Conservation (phyloP, 2,329 filamentous ascomycete species). For the Blastomyces silverae region DNA sequence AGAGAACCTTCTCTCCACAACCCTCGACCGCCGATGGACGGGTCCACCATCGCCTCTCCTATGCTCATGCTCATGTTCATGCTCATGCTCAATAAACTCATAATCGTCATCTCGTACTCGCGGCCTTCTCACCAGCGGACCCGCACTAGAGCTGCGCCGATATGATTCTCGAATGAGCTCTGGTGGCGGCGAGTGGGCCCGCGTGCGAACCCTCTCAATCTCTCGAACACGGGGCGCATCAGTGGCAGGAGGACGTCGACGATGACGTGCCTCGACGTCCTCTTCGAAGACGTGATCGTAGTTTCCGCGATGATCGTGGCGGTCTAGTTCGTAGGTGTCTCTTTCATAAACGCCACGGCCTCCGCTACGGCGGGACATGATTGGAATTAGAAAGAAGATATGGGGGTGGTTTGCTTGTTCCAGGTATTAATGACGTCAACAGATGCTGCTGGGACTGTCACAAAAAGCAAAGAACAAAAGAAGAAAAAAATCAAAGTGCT, state of each 20-base stretch:
- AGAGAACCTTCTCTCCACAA: not conserved
- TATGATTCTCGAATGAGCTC: conserved; percentile 33
- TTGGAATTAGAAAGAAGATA: not conserved
- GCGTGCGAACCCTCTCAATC: conserved; percentile 37
- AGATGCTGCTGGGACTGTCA: not conserved
- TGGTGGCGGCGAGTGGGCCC: conserved; percentile 29
- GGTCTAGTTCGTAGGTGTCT: conserved; percentile 28
- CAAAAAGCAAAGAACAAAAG: not conserved
- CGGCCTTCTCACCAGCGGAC: conserved; percentile 28
- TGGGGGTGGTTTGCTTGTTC: no score
- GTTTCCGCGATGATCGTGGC: conserved; percentile 19
- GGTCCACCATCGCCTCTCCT: conserved; percentile 8
- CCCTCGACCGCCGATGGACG: not conserved
- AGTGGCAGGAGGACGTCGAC: conserved; percentile 17
- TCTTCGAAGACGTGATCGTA: conserved; percentile 28
- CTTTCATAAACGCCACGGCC: conserved; percentile 29
- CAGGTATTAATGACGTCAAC: not conserved
- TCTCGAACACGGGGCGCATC: conserved; percentile 39
- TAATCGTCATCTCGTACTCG: conserved; percentile 26
- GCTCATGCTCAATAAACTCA: conserved; percentile 21
- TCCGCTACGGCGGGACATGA: conserved; percentile 7
- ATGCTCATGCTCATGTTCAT: conserved; percentile 19
- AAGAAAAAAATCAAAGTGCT: not conserved
- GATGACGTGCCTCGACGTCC: conserved; percentile 25
- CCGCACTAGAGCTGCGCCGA: conserved; percentile 28